Percentiles rank a stretch among this genome's conserved stretches.
Conservation (phyloP, 495 filamentous ascomycete species). For the Penicillium fimorum region DNA sequence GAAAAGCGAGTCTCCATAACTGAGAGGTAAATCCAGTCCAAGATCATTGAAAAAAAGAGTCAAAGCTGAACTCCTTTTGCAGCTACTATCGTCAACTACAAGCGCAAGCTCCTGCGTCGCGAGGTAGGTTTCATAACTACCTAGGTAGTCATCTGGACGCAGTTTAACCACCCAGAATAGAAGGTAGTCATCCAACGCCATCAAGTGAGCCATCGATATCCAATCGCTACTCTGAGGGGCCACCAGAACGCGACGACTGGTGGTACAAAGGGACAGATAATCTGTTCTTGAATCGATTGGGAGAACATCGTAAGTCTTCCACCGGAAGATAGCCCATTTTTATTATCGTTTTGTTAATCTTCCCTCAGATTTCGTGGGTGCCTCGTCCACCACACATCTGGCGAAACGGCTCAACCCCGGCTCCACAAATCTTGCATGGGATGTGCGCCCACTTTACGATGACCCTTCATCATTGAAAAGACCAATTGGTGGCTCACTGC, state of each 20-base stretch:
- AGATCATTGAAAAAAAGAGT: not conserved
- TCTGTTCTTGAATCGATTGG: constrained; percentile 35
- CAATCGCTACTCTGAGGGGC: constrained; percentile 21
- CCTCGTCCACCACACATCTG: constrained; percentile 36
- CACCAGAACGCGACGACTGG: constrained; percentile 39
- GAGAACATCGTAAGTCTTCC: constrained; percentile 35
- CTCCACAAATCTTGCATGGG: constrained; percentile 38
- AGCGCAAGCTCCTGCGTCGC: constrained; percentile 24
- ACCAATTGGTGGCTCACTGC: constrained; percentile 25
- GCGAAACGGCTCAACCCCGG: constrained; percentile 37
- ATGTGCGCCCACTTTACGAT: constrained; percentile 41
- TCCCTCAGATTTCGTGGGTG: constrained; percentile 34
- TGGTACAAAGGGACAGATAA: constrained; percentile 42
- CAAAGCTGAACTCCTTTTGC: constrained; percentile 7
- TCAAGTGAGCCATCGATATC: constrained; percentile 13
- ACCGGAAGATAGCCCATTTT: not conserved
- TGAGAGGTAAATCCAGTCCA: constrained; percentile 26
- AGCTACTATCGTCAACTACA: constrained; percentile 37
- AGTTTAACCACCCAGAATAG: not conserved
- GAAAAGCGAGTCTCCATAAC: constrained; percentile 39
- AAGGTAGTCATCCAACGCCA: constrained; percentile 8
- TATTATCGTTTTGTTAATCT: not conserved
- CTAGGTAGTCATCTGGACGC: not conserved
- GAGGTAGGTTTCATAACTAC: constrained; percentile 3
- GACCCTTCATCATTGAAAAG: constrained; percentile 36